Conservation (phyloP, 768 basidiomycete species). For the Tubosaeta brunneosetosa region DNA sequence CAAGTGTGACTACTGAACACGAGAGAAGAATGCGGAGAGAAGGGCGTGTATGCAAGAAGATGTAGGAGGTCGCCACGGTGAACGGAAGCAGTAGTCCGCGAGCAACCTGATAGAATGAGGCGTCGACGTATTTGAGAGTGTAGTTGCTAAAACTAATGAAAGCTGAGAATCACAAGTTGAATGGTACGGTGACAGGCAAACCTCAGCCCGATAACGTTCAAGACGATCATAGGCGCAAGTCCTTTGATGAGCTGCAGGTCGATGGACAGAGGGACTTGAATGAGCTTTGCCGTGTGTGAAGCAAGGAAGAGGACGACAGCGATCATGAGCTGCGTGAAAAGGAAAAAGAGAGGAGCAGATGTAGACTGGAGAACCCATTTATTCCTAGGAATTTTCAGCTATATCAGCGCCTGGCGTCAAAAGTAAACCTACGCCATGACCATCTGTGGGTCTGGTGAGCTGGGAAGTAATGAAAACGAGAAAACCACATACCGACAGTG, state of each 20-base stretch:
- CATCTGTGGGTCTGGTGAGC: constrained; percentile 50
- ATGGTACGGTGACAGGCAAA: constrained; percentile 28
- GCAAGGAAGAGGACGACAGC: constrained; percentile 70
- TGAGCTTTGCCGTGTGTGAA: constrained; percentile 56
- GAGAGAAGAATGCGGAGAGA: constrained; percentile 69
- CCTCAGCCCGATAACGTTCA: constrained; percentile 85
- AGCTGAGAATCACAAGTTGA: background rate
- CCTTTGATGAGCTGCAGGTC: constrained; percentile 65
- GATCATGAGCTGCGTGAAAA: constrained; percentile 74
- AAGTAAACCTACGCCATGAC: constrained; percentile 68
- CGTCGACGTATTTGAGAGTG: constrained; percentile 90
- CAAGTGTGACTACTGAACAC: constrained; percentile 78
- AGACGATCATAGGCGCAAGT: constrained; percentile 64
- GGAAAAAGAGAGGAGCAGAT: constrained; percentile 77
- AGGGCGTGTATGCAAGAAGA: constrained; percentile 72
- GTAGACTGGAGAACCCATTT: constrained; percentile 88
- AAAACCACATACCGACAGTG: constrained; percentile 62
- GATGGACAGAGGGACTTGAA: constrained; percentile 64
- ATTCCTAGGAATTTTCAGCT: constrained; percentile 46
- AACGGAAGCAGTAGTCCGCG: constrained; percentile 91
- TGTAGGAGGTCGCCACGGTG: constrained; percentile 83
- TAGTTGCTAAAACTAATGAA: constrained; percentile 77
- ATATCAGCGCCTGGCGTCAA: constrained; percentile 15
- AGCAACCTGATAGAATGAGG: constrained; percentile 94
- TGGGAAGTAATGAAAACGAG: background rate